Evolutionary conservation across 2,329 filamentous ascomycete genomes (phyloP).

Genomic region (Fusarium sp.): DNA sequence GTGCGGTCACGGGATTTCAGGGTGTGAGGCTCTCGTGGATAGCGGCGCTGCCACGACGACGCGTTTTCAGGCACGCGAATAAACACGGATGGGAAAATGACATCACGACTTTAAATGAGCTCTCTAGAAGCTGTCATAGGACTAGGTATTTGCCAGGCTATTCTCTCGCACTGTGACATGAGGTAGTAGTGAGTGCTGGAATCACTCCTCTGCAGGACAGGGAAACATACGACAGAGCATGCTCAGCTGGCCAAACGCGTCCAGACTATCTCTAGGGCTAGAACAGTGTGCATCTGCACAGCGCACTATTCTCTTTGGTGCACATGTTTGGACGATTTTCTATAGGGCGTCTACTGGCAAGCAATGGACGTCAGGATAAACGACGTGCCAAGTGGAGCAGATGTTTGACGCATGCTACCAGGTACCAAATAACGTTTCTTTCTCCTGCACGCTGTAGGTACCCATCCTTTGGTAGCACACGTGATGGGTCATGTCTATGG

Average conservation of each 20-base stretch:
- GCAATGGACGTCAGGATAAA: not conserved
- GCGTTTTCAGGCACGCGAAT: not conserved
- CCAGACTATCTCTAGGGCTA: not conserved
- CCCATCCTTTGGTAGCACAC: not conserved
- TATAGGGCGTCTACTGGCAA: not conserved
- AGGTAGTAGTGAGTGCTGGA: not conserved
- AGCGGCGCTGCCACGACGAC: not conserved
- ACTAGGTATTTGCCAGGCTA: not conserved
- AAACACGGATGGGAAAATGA: not conserved
- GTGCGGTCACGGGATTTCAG: not conserved
- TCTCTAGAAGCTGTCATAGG: not conserved
- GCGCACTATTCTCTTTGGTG: not conserved
- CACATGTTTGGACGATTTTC: not conserved
- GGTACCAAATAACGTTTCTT: not conserved
- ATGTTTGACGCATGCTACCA: not conserved
- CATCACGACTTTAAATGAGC: not conserved
- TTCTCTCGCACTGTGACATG: not conserved
- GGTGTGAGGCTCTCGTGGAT: not conserved
- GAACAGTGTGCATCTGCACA: not conserved
- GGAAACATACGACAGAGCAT: not conserved
- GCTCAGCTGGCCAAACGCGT: not conserved
- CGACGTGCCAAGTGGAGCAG: not conserved
- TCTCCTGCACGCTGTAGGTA: not conserved
- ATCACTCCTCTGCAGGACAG: not conserved
- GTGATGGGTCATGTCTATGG: not conserved